Base-by-base conservation (phyloP, 2,329 filamentous ascomycete genomes). In the Monilinia polystroma region DNA sequence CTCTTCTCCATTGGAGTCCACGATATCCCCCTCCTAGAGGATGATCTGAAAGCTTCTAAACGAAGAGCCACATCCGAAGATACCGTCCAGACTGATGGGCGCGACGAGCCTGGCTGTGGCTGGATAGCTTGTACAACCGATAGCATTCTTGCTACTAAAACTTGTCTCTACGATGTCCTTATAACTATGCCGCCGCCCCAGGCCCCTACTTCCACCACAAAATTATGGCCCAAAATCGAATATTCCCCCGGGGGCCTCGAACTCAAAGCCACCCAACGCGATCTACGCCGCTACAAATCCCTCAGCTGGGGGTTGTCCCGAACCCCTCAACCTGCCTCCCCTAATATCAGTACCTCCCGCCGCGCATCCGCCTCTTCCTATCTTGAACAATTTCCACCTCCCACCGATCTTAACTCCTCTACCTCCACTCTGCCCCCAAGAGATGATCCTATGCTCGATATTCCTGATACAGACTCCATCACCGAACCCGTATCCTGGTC, bases 121-220 rank as follows among this genome's bases (percentile, higher is more conserved):
- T 99, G 93, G 93, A 89, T 97, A 68, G 95, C 94, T 16, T 97
- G 93, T 78, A 97, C 94, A 3, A 98, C 94, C 1, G 95, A 99
- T 79, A 94, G 91, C 75, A 95, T 99, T 67, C 84, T 99, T 18
- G 88, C 87, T 57, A 90, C 92, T 78, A 98, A 98, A 80, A 86
- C 88, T 62, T 85, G 90, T 2, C 85, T 99, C 2, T 98, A 93
- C 82, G 95, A 99, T 76, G 84, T 97, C 73, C 84, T 97, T 51
- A 89, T 98, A 68, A 92, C 91, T 64, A 85, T 98, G 75, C 92
- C 93, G 0, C 83, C 87, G 0, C 77, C 84, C 7, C 81, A 89
- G 72, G 79, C 85, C 4, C 80, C 85, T 64, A 80, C 86, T 55
- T 84, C 84, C 10, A 81, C 82, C 35, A 82, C 85, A 71, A 88